Evolutionary conservation across 164 flowering plant species (phyloP).

Genomic region (Aristolochia californica): DNA sequence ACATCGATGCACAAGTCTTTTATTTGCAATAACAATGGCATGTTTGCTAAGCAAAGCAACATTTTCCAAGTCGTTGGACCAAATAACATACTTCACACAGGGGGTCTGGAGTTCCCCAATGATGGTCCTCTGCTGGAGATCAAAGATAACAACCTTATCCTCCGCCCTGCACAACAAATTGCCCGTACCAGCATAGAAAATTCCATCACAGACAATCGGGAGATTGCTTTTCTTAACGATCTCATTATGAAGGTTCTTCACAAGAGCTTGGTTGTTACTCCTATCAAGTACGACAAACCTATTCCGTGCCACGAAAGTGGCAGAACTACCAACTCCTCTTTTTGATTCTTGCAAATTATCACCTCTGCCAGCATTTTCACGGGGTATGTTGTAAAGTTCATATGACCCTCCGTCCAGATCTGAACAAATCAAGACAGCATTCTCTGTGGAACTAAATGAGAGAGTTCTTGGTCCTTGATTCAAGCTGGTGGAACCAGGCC

Average conservation of each 20-base stretch:
- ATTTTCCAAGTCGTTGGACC: slow-evolving; percentile 90
- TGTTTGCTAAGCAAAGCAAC: slow-evolving; percentile 93
- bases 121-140: slow-evolving; percentile 74
- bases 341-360: slow-evolving; percentile 64
- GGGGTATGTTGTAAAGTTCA: slow-evolving; percentile 71
- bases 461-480: slow-evolving; percentile 80
- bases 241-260: slow-evolving; percentile 80
- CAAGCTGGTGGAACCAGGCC: slow-evolving; percentile 63
- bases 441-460: slow-evolving; percentile 83
- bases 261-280: slow-evolving; percentile 63
- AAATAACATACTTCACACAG: slow-evolving; percentile 66
- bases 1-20: slow-evolving; percentile 75
- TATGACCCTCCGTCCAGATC: slow-evolving; percentile 90
- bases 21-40: slow-evolving; percentile 71
- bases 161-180: slow-evolving; percentile 73
- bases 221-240: slow-evolving; percentile 60
- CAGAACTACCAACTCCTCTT: slow-evolving; percentile 78
- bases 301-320: slow-evolving; percentile 75
- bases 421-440: slow-evolving; percentile 72
- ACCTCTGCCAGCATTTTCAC: slow-evolving; percentile 55
- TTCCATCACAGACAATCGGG: slow-evolving; percentile 63
- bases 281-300: slow-evolving; percentile 88
- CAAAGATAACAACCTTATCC: slow-evolving; percentile 75
- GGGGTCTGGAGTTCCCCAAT: slow-evolving; percentile 87
- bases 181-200: slow-evolving; percentile 89